Evolutionary conservation across 2,329 filamentous ascomycete species (phyloP), one percentile per base, ranked within the genome.

Genomic region (Aspergillus thermomutatus): DNA sequence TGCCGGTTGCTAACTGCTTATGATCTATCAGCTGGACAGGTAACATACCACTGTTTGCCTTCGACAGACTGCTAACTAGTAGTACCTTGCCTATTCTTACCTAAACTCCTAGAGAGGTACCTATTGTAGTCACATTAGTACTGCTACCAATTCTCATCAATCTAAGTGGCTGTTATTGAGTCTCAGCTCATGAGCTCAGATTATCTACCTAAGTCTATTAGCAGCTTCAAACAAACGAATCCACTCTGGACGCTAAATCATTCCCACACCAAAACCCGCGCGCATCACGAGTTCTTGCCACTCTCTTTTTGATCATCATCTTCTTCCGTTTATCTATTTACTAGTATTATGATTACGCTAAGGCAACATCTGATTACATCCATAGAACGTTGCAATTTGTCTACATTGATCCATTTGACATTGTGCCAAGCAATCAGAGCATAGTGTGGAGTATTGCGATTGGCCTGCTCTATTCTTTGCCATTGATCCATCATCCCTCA

Each of bases 11-110:
- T 37, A 17, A 37, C 31, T 37, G 14, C 14, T 47, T 49, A 28
- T 56, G 52, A 57, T 51, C 47, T 49, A 60, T 65, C 60, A 66
- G 60, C 61, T 66, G 60, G 60, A 67, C 62, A 59, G 59, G 63
- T 64, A 60, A 55, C 61, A 58, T 62, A 23, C 21, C 27, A 21
- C 7, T 45, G 41, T 45, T 45, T 23, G 41, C 21, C 41, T 45
- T 19, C 10, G 19, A 45, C 21, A 21, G 41, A 45, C 21, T 45
- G 41, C 8, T 11, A 10, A 11, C 8, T 23, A 17, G 14, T 40
- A 37, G 31, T 37, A 37, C 31, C 31, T 37, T 37, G 14, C 5
- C 6, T 17, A 37, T 14, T 37, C 31, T 31, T 37, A 6, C 31
- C 31, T 34, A 21, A 43, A 43, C 4, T 43, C 7, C 40, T 21